Evolutionary conservation across 108 stramenopile genomes (phyloP).

Genomic region (Hondaea fermentalgiana): DNA sequence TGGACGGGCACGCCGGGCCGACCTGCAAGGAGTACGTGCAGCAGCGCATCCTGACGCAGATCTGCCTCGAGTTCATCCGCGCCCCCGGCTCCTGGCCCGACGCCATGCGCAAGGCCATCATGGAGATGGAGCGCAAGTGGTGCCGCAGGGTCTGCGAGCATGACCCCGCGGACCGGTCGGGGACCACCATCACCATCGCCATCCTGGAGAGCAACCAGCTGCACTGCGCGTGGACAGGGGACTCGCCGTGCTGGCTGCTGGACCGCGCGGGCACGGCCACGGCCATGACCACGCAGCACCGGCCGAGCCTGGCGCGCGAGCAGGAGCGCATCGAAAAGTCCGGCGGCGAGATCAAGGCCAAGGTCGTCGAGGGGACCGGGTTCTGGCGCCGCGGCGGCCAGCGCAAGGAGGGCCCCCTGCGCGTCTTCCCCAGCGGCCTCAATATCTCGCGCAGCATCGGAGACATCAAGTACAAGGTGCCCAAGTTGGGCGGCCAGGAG

Average conservation of each 20-base stretch:
- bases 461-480: neutral
- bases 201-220: neutral
- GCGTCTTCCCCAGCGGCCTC: slow-evolving; percentile 13
- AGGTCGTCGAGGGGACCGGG: neutral
- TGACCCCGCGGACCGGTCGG: neutral
- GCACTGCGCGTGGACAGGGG: slow-evolving; percentile 3
- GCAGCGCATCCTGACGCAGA: neutral
- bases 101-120: neutral
- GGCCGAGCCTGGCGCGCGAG: neutral
- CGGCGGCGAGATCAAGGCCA: neutral
- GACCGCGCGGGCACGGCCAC: neutral
- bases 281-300: neutral
- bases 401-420: neutral
- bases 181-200: neutral
- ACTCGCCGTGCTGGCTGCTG: slow-evolving; percentile 5
- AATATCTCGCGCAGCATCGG: slow-evolving; percentile 4
- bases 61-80: neutral
- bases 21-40: neutral
- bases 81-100: neutral
- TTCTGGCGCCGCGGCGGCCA: neutral
- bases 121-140: neutral
- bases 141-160: neutral
- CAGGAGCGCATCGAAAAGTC: neutral
- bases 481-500: neutral
- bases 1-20: neutral